These are phyloP conservation scores for Harringtonia aguacate DNA, from an alignment of 2,329 filamentous ascomycete species.

Conservation along the genomic window DNA sequence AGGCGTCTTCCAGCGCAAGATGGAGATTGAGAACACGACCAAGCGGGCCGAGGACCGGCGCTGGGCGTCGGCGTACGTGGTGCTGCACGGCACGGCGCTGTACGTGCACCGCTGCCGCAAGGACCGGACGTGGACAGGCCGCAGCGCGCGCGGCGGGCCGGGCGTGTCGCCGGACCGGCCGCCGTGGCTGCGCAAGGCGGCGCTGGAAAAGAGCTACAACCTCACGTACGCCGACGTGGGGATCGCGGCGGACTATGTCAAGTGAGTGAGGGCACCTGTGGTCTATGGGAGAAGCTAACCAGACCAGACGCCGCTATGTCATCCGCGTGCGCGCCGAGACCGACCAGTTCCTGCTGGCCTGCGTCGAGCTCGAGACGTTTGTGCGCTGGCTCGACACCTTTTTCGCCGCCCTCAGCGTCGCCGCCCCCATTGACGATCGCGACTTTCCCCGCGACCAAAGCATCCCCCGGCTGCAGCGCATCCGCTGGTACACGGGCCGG, in stretches of 20 bases:
- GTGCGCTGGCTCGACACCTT: slow-evolving; percentile 58
- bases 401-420: slow-evolving; percentile 64
- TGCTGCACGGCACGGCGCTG: slow-evolving; percentile 58
- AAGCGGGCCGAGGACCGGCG: slow-evolving; percentile 50
- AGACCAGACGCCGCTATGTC: slow-evolving; percentile 47
- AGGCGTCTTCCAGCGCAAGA: slow-evolving; percentile 50
- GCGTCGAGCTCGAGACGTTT: slow-evolving; percentile 53
- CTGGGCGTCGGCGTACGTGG: slow-evolving; percentile 53
- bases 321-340: slow-evolving; percentile 63
- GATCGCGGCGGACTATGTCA: slow-evolving; percentile 61
- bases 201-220: slow-evolving; percentile 56
- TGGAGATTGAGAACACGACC: slow-evolving; percentile 55
- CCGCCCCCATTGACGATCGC: slow-evolving; percentile 60
- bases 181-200: slow-evolving; percentile 40
- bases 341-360: slow-evolving; percentile 63
- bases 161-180: slow-evolving; percentile 38
- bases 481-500: slow-evolving; percentile 37
- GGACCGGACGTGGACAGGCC: slow-evolving; percentile 36
- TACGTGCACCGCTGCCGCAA: slow-evolving; percentile 54
- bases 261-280: too few species aligned
- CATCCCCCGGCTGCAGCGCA: slow-evolving; percentile 44
- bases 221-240: slow-evolving; percentile 67
- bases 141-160: slow-evolving; percentile 33
- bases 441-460: slow-evolving; percentile 52
- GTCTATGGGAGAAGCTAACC: too few species aligned